These are phyloP conservation scores for Penicillium canescens DNA, from an alignment of 495 filamentous ascomycete species.

Conservation along the genomic window DNA sequence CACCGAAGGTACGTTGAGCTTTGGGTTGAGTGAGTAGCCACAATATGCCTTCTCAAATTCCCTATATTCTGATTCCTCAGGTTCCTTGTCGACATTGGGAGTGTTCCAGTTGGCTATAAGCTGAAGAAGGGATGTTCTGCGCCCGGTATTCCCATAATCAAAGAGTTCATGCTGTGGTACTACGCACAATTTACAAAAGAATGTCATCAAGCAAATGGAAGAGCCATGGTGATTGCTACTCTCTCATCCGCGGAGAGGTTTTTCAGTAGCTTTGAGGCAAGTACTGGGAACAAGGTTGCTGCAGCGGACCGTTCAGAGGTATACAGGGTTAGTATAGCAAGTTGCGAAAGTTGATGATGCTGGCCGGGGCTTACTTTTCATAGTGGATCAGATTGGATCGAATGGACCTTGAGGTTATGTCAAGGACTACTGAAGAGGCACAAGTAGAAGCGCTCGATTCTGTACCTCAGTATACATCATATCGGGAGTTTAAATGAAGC, in stretches of 20 bases:
- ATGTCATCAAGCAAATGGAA: background rate
- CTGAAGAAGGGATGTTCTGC: background rate
- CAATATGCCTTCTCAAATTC: background rate
- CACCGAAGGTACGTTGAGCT: slow-evolving; percentile 1
- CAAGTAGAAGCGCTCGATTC: too few relatives aligned
- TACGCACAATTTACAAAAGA: too few relatives aligned
- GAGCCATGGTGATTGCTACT: background rate
- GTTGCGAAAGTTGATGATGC: background rate
- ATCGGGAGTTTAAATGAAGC: too few relatives aligned
- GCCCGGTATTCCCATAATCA: background rate
- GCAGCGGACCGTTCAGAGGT: background rate
- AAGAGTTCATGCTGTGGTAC: background rate
- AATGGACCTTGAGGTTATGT: background rate
- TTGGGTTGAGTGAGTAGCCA: background rate
- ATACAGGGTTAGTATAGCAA: background rate
- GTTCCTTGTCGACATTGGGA: background rate
- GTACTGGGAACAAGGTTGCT: background rate
- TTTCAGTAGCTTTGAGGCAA: background rate
- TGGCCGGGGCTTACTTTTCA: background rate
- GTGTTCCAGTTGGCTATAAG: background rate
- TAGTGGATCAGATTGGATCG: background rate
- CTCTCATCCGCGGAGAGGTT: background rate
- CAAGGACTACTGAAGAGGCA: too few relatives aligned
- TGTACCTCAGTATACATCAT: too few relatives aligned
- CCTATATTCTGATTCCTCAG: background rate